Conservation (phyloP, 768 basidiomycete species). For the Collybiopsis luxurians region DNA sequence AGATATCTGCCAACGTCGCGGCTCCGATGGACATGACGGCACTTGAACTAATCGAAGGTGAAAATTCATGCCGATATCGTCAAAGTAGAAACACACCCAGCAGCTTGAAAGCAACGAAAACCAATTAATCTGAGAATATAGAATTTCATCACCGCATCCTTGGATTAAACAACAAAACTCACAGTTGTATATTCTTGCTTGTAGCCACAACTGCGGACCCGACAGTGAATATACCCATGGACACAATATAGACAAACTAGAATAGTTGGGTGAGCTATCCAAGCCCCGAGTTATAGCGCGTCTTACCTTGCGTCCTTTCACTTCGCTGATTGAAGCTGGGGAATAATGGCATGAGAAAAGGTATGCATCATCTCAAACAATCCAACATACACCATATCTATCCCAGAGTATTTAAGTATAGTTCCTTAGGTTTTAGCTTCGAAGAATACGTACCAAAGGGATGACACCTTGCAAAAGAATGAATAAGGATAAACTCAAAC, state of each 20-base stretch:
- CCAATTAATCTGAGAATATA: conserved; percentile 44
- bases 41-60: conserved; percentile 43
- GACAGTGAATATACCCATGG: conserved; percentile 49
- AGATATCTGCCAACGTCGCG: conserved; percentile 77
- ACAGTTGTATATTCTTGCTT: conserved; percentile 50
- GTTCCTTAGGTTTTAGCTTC: neutral
- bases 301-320: conserved; percentile 69
- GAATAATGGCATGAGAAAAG: neutral
- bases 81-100: conserved; percentile 43
- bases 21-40: conserved; percentile 73
- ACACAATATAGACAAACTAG: conserved; percentile 53
- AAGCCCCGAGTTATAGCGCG: neutral
- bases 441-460: conserved; percentile 60
- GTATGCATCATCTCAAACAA: no score
- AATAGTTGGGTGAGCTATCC: neutral
- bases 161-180: conserved; percentile 13
- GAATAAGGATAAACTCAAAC: conserved; percentile 68
- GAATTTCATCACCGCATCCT: neutral
- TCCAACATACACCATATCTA: neutral
- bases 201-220: conserved; percentile 58
- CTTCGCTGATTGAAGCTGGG: conserved; percentile 49
- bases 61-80: neutral
- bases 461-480: conserved; percentile 68
- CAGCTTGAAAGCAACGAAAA: conserved; percentile 67
- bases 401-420: neutral